Evolutionary conservation across 345 rosid species (phyloP).

Genomic region (Tarenaya hassleriana): DNA sequence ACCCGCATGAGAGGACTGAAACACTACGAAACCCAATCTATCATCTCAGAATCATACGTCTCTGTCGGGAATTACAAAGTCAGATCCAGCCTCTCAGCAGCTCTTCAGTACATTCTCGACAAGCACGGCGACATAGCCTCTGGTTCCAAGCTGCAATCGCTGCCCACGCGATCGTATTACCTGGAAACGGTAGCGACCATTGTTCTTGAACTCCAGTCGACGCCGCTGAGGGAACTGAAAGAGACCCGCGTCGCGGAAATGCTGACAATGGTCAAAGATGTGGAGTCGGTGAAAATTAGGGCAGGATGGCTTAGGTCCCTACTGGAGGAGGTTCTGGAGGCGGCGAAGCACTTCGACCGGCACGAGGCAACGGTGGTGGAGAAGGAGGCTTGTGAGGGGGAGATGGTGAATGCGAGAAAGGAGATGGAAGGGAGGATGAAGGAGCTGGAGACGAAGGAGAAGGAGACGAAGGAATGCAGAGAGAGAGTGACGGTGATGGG

Average conservation of each 20-base stretch:
- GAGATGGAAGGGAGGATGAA: constrained; percentile 21
- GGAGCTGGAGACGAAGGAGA: constrained; percentile 21
- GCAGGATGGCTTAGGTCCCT: constrained; percentile 21
- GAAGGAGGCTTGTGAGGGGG: constrained; percentile 17
- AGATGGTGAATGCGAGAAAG: constrained; percentile 15
- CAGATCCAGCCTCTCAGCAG: constrained; percentile 19
- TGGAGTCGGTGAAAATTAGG: constrained; percentile 29
- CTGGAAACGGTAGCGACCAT: constrained; percentile 23
- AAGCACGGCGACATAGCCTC: constrained; percentile 30
- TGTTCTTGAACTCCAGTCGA: constrained; percentile 27
- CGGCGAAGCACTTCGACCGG: constrained; percentile 24
- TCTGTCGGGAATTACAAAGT: constrained; percentile 29
- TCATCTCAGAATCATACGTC: constrained; percentile 27
- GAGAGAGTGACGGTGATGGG: constrained; percentile 22
- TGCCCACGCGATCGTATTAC: constrained; percentile 26
- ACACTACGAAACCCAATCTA: constrained; percentile 18
- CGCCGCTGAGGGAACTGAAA: constrained; percentile 20
- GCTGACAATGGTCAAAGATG: constrained; percentile 26
- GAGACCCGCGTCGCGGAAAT: constrained; percentile 22
- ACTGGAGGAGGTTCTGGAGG: constrained; percentile 41
- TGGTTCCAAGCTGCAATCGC: constrained; percentile 23
- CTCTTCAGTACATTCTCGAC: constrained; percentile 17
- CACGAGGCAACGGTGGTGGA: constrained; percentile 13
- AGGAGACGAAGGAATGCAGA: constrained; percentile 17
- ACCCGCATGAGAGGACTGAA: constrained; percentile 21